Evolutionary conservation across 129 eudicot genomes (phyloP), one percentile per base, ranked within the genome.

Genomic region (Logfia minima): DNA sequence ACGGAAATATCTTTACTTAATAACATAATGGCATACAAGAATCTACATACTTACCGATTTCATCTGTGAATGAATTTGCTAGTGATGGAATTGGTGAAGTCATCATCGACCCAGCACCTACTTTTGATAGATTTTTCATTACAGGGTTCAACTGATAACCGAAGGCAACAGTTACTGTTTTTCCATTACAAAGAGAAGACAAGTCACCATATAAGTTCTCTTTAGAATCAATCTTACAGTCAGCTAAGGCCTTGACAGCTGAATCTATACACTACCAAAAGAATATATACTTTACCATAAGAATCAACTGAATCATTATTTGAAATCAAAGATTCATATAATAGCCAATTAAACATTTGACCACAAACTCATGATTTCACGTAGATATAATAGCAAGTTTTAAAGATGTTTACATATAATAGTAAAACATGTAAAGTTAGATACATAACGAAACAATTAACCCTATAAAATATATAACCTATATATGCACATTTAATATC

Each of bases 151-250:
- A n/a, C n/a, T n/a, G n/a, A 58, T 56, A 68, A 66, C 37, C 8
- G 11, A 60, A 51, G 13, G 64, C 43, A 31, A 17, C 39, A 72
- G 61, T 80, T 84, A 91, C 98, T 97, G 59, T 61, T 66, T 80
- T 85, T 64, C 89, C 94, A 55, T 78, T 82, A 60, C 74, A 90
- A 70, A 87, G 41, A 7, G 96, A 86, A 69, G 92, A 80, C 79
- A 91, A 73, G 61, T 75, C 81, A 76, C 75, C 76, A 71, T 88
- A 86, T 55, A 91, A 83, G 79, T 94, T 94, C 82, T 94, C 99
- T 94, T 94, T 94, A 24, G 85, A 43, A 35, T 86, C 92, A 51
- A 77, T 72, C 98, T 91, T 83, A 29, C 68, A 83, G 29, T 91
- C 90, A 45, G 86, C 86, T 60, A 91, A 83, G 39, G 83, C 88